These are phyloP conservation scores for Saitozyma sp. DNA, from an alignment of 768 basidiomycete genomes.

Conservation along the genomic window DNA sequence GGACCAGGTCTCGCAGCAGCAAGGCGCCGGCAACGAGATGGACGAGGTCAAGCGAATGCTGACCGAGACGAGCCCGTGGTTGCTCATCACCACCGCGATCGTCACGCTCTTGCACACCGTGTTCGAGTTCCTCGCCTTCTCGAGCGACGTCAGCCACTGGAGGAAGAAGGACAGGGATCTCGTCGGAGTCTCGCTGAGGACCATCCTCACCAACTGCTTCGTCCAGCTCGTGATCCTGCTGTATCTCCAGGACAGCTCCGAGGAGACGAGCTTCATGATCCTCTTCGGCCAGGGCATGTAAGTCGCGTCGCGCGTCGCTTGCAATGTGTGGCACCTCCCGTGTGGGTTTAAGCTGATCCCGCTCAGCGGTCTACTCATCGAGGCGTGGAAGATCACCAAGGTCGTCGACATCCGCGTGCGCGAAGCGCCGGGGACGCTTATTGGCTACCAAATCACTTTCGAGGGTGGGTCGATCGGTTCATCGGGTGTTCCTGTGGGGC, in stretches of 20 bases:
- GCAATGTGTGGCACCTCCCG: not conserved
- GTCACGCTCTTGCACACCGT: constrained; percentile 86
- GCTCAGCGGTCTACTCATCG: constrained; percentile 55
- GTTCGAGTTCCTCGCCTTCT: constrained; percentile 95
- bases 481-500: not conserved
- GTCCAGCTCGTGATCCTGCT: constrained; percentile 77
- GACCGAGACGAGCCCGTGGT: constrained; percentile 66
- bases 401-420: constrained; percentile 69
- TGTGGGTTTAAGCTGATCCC: constrained; percentile 8
- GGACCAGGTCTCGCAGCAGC: constrained; percentile 75
- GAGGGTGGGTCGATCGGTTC: constrained; percentile 61
- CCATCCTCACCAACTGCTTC: constrained; percentile 87
- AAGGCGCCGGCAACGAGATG: constrained; percentile 62
- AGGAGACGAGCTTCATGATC: constrained; percentile 98
- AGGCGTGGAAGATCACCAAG: constrained; percentile 82
- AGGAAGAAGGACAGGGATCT: constrained; percentile 84
- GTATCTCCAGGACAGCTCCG: constrained; percentile 92
- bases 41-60: constrained; percentile 97
- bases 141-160: constrained; percentile 93
- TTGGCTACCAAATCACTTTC: constrained; percentile 80
- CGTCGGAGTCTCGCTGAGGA: constrained; percentile 86
- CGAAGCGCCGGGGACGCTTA: constrained; percentile 62
- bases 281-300: constrained; percentile 59
- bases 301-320: no score
- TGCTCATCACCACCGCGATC: constrained; percentile 76